Percentiles rank a stretch among this genome's conserved stretches.
These are phyloP conservation scores for Hygrocybe punicea DNA, from an alignment of 768 basidiomycete species.

Conservation along the genomic window DNA sequence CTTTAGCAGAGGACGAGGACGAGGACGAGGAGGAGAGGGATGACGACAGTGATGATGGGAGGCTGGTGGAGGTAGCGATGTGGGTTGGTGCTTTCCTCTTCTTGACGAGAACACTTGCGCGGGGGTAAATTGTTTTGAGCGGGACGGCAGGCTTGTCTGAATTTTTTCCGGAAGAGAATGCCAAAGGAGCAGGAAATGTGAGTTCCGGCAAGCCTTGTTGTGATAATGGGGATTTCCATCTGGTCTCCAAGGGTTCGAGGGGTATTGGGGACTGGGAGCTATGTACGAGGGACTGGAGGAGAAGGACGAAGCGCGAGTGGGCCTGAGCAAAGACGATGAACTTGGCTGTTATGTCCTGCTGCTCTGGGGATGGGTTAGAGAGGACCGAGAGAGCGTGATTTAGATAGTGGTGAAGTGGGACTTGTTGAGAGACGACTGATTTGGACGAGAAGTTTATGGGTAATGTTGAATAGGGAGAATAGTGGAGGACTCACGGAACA, in stretches of 20 bases:
- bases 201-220: constrained; percentile 49
- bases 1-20: constrained; percentile 20
- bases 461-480: constrained; percentile 3
- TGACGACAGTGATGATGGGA: neutral
- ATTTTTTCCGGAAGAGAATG: constrained; percentile 37
- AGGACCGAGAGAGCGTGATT: constrained; percentile 59
- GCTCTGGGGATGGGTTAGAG: constrained; percentile 33
- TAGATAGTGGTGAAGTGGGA: constrained; percentile 68
- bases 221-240: constrained; percentile 28
- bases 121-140: neutral
- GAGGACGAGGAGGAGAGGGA: neutral
- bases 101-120: neutral
- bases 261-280: constrained; percentile 50
- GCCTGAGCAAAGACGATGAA: constrained; percentile 53
- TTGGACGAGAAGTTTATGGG: constrained; percentile 12
- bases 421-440: constrained; percentile 61
- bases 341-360: constrained; percentile 34
- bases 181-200: constrained; percentile 72
- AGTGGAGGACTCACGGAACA: constrained; percentile 53
- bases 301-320: constrained; percentile 72
- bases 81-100: no score
- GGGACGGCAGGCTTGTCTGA: neutral
- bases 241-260: constrained; percentile 44
- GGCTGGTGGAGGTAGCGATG: neutral
- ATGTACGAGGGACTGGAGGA: constrained; percentile 70